Percentiles rank a stretch among this genome's conserved stretches.
Conservation (phyloP, 176 grass and related monocot species). For the Ampelocalamus luodianensis region DNA sequence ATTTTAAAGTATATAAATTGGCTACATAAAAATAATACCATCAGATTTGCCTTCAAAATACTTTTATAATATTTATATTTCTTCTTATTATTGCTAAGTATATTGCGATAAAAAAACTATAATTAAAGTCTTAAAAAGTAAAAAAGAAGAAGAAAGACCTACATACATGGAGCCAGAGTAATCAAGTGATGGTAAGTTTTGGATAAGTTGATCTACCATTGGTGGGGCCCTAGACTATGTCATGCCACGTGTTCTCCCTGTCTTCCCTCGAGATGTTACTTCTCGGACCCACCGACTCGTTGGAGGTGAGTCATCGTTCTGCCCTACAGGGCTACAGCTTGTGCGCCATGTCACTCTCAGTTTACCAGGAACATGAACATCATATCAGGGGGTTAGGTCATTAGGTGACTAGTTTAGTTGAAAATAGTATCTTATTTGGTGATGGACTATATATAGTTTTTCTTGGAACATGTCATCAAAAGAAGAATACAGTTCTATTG, state of each 20-base stretch:
- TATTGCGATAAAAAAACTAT: too few species aligned
- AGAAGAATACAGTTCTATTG: not conserved
- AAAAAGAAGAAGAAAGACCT: too few species aligned
- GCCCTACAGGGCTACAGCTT: not conserved
- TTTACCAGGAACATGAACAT: not conserved
- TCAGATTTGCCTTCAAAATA: too few species aligned
- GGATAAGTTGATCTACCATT: not conserved
- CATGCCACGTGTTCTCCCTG: too few species aligned
- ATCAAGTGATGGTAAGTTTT: not conserved
- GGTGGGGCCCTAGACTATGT: not conserved
- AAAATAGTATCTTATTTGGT: not conserved
- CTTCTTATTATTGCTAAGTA: too few species aligned
- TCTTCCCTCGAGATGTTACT: not conserved
- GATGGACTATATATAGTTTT: not conserved
- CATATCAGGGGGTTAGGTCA: not conserved
- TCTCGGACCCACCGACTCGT: not conserved
- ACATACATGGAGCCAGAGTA: too few species aligned
- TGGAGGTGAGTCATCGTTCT: slow-evolving; percentile 6
- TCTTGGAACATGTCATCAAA: not conserved
- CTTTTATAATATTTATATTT: too few species aligned
- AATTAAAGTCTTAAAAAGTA: too few species aligned
- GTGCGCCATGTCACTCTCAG: not conserved
- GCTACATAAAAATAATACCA: too few species aligned
- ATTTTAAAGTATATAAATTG: too few species aligned
- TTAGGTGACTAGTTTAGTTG: not conserved